A percentile compares a stretch with the other conserved stretches of the same genome.
phyloP scores from a whole-genome alignment of 345 rosid genomes.

The Eucalyptus curtisii region DNA sequence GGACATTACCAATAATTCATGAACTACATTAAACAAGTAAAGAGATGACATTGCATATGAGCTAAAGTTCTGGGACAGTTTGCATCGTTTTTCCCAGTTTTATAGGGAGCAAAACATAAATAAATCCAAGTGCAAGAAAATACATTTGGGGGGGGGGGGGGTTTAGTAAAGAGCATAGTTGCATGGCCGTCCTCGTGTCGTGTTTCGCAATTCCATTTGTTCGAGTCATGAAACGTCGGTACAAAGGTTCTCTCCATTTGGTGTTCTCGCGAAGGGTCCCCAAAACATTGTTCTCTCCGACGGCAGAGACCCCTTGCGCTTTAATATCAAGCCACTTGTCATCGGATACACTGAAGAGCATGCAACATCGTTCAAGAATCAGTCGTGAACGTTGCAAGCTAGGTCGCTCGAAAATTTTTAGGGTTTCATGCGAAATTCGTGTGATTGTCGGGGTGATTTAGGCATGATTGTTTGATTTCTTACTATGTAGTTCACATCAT shows the following conservation, averaged over 20 bases:
- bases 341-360: neutral
- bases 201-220: neutral
- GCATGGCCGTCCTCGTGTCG: neutral
- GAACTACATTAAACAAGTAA: fast-evolving
- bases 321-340: neutral
- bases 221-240: neutral
- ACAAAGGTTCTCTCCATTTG: neutral
- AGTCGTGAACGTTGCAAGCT: neutral
- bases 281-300: neutral
- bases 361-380: neutral
- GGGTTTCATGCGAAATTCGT: neutral
- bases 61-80: neutral
- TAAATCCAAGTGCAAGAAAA: neutral
- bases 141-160: neutral
- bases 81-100: fast-evolving
- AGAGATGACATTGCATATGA: fast-evolving
- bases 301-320: neutral
- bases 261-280: neutral
- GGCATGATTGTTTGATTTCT: neutral
- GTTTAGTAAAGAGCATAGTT: neutral
- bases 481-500: neutral
- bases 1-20: neutral
- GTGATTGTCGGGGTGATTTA: neutral
- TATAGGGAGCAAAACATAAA: fast-evolving
- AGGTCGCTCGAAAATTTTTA: neutral